These are phyloP conservation scores for Smallanthus sonchifolius DNA, from an alignment of 129 eudicot species.

Conservation along the genomic window DNA sequence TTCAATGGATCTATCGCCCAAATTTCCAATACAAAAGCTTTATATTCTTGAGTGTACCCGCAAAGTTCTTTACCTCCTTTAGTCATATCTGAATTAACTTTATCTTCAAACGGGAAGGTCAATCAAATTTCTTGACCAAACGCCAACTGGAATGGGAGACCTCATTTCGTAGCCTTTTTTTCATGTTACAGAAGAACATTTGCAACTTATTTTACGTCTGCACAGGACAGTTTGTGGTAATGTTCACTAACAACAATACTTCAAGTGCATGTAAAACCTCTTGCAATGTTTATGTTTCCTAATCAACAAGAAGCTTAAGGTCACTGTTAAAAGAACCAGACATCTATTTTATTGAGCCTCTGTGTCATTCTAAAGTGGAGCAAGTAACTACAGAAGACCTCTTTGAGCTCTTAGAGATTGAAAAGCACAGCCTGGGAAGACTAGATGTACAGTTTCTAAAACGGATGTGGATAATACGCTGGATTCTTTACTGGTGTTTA, in stretches of 20 bases:
- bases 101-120: constrained; percentile 58
- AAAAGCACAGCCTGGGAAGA: constrained; percentile 73
- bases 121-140: constrained; percentile 67
- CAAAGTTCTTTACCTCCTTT: constrained; percentile 74
- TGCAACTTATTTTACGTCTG: constrained; percentile 83
- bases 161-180: constrained; percentile 83
- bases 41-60: constrained; percentile 89
- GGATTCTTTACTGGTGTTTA: constrained; percentile 59
- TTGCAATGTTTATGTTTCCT: constrained; percentile 83
- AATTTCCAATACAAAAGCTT: constrained; percentile 27
- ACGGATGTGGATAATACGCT: constrained; percentile 78
- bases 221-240: constrained; percentile 66
- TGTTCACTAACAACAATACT: constrained; percentile 59
- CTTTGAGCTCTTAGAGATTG: constrained; percentile 90
- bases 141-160: constrained; percentile 88
- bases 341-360: constrained; percentile 77
- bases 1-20: constrained; percentile 34
- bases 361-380: constrained; percentile 73
- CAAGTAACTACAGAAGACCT: constrained; percentile 83
- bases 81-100: constrained; percentile 67
- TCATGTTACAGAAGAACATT: constrained; percentile 65
- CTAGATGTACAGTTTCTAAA: constrained; percentile 42
- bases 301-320: constrained; percentile 82
- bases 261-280: constrained; percentile 32
- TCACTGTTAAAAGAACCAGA: constrained; percentile 86